Evolutionary conservation across 2,329 filamentous ascomycete genomes (phyloP), one percentile per base, ranked within the genome.

Genomic region (Alternaria brassicae): DNA sequence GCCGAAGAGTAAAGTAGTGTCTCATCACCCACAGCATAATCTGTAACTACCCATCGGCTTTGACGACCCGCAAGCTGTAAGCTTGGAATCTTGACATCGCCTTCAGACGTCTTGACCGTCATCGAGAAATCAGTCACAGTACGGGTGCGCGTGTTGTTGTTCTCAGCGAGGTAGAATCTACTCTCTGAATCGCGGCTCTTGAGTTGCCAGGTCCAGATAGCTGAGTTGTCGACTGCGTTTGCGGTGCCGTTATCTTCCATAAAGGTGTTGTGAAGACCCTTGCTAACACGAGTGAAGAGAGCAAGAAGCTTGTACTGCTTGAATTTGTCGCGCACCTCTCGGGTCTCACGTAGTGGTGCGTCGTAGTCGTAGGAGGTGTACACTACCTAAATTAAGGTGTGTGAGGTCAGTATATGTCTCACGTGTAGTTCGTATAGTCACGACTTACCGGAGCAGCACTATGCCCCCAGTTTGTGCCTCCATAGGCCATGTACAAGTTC

Each of bases 201-300:
- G 30, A 86, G 72, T 9, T 81, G 80, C 83, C 83, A 85, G 1
- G 82, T 84, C 65, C 78, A 85, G 6, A 84, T 78, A 3, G 70
- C 72, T 0, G 71, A 53, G 21, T 79, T 73, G 49, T 70, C 72
- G 42, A 73, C 77, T 54, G 76, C 79, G 64, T 83, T 83, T 12
- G 79, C 79, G 1, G 84, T 85, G 1, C 85, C 84, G 60, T 86
- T 86, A 1, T 83, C 84, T 49, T 82, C 74, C 82, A 86, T 86
- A 3, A 82, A 66, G 1, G 84, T 85, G 54, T 84, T 81, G 15
- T 84, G 70, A 5, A 86, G 75, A 50, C 82, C 84, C 1, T 74
- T 73, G 0, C 83, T 84, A 3, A 85, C 82, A 25, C 83, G 77
- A 4, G 84, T 84, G 59, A 87, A 87, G 2, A 87, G 68, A 1